Percentiles rank a stretch among this genome's conserved stretches.
phyloP scores from a whole-genome alignment of 1,284 basidiomycete species.

The Dichomitus squalens region DNA sequence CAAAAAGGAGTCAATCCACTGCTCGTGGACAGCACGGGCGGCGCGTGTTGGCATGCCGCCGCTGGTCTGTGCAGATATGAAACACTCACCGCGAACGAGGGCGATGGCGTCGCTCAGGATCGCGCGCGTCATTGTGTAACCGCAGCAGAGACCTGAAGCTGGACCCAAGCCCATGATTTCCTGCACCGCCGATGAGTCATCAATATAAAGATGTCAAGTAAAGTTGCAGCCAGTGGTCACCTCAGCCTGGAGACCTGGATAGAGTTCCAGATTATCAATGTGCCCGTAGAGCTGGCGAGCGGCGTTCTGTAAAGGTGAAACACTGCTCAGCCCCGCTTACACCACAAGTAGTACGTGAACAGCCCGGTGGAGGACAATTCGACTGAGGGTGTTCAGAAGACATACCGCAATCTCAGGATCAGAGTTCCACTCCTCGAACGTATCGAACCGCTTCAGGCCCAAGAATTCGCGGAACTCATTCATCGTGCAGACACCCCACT shows the following conservation, averaged over 20 bases:
- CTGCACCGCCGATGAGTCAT: slow-evolving; percentile 48
- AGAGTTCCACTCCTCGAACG: slow-evolving; percentile 81
- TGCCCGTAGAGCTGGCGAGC: slow-evolving; percentile 73
- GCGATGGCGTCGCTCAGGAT: slow-evolving; percentile 84
- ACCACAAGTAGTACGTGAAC: neutral
- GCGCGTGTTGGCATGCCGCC: too few species aligned
- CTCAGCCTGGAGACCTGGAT: slow-evolving; percentile 72
- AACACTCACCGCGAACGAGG: slow-evolving; percentile 50
- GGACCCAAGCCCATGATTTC: slow-evolving; percentile 62
- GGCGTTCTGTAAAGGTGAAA: slow-evolving; percentile 43
- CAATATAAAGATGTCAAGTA: neutral
- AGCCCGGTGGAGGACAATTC: neutral
- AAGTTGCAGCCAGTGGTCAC: neutral
- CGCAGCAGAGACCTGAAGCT: slow-evolving; percentile 85
- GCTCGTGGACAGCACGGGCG: neutral
- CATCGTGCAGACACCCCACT: slow-evolving; percentile 74
- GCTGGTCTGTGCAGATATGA: too few species aligned
- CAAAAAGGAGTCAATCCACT: slow-evolving; percentile 10
- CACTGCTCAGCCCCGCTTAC: neutral
- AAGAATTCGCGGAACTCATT: slow-evolving; percentile 70
- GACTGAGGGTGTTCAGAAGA: neutral
- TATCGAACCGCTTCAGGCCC: slow-evolving; percentile 54
- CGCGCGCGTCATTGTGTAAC: slow-evolving; percentile 84
- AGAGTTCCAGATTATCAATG: slow-evolving; percentile 77
- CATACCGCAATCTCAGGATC: slow-evolving; percentile 63